Evolutionary conservation across 2,329 filamentous ascomycete species (phyloP).

Genomic region (Pezicula neosporulosa): DNA sequence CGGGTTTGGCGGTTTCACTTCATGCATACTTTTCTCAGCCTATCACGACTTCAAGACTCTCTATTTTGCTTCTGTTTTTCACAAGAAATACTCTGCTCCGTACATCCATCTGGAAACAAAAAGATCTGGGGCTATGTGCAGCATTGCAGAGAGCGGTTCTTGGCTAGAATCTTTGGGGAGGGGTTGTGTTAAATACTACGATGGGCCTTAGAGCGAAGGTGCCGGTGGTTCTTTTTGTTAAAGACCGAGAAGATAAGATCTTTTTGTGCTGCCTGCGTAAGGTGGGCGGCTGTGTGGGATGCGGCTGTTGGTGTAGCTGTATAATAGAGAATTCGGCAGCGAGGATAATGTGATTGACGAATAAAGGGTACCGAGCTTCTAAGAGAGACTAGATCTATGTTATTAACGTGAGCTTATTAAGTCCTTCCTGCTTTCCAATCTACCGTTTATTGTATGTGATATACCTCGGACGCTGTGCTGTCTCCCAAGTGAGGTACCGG

Average conservation of each 20-base stretch:
- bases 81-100: neutral
- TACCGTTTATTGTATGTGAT: too few relatives aligned
- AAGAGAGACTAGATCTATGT: too few relatives aligned
- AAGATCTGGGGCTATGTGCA: conserved; percentile 2
- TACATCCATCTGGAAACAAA: conserved; percentile 5
- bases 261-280: neutral
- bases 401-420: too few relatives aligned
- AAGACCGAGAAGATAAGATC: neutral
- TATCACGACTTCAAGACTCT: conserved; percentile 16
- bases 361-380: too few relatives aligned
- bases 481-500: too few relatives aligned
- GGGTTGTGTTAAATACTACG: conserved; percentile 1
- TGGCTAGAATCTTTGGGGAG: conserved; percentile 8
- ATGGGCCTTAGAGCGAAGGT: neutral
- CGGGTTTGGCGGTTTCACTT: conserved; percentile 21
- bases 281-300: too few relatives aligned
- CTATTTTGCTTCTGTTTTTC: conserved; percentile 5
- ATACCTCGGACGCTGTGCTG: too few relatives aligned
- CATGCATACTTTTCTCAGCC: conserved; percentile 18
- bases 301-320: too few relatives aligned
- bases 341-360: too few relatives aligned
- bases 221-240: too few relatives aligned
- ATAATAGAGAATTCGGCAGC: too few relatives aligned
- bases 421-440: too few relatives aligned
- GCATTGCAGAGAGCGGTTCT: conserved; percentile 8